Evolutionary conservation across 768 basidiomycete genomes (phyloP).

Genomic region (Trametes maxima): DNA sequence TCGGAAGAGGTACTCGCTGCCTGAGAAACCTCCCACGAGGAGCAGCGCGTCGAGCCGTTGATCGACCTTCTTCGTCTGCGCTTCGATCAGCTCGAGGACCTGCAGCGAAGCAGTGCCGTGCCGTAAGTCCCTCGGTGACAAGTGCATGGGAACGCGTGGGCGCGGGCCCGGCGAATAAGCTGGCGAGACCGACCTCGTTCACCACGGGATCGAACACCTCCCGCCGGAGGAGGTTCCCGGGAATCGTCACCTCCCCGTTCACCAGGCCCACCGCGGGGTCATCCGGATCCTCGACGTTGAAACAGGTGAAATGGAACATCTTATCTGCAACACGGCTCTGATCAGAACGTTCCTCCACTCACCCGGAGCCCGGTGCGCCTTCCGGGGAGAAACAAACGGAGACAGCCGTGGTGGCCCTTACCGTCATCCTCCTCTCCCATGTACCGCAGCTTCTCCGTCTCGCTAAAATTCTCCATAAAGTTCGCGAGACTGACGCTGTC

Average conservation of each 20-base stretch:
- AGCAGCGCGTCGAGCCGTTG: slow-evolving; percentile 81
- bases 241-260: slow-evolving; percentile 83
- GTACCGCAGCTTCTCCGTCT: slow-evolving; percentile 84
- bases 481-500: slow-evolving; percentile 81
- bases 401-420: slow-evolving; percentile 35
- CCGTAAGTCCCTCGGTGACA: slow-evolving; percentile 10
- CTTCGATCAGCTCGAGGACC: slow-evolving; percentile 80
- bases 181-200: slow-evolving; percentile 54
- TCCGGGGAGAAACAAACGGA: slow-evolving; percentile 3
- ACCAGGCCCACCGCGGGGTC: slow-evolving; percentile 79
- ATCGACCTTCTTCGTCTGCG: slow-evolving; percentile 66
- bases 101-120: slow-evolving; percentile 35
- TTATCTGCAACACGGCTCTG: slow-evolving; percentile 51
- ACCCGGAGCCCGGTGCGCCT: slow-evolving; percentile 3
- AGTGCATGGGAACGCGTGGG: slow-evolving; percentile 5
- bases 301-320: slow-evolving; percentile 88
- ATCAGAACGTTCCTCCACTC: not conserved
- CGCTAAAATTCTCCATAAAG: slow-evolving; percentile 88
- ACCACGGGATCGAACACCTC: slow-evolving; percentile 92
- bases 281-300: slow-evolving; percentile 83
- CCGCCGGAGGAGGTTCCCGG: slow-evolving; percentile 73
- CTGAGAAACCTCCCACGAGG: slow-evolving; percentile 89
- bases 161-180: slow-evolving; percentile 16
- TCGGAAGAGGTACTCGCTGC: slow-evolving; percentile 81
- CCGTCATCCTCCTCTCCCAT: slow-evolving; percentile 75